Conservation (phyloP, 306 rosid genomes). For the Cotoneaster glaucophyllus region DNA sequence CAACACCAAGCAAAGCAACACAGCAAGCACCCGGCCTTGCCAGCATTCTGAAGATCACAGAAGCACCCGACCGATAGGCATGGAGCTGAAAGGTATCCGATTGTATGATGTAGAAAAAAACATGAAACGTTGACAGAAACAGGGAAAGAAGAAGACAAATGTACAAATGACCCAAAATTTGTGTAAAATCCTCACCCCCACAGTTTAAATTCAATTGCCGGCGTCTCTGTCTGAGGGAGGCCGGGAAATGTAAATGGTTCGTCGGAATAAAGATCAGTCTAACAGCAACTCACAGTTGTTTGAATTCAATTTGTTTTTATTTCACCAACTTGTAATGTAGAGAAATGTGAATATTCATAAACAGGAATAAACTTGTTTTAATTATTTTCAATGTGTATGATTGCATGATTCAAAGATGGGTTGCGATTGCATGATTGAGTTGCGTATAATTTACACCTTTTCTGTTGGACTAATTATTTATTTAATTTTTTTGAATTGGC, state of each 20-base stretch:
- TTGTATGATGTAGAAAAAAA: constrained; percentile 42
- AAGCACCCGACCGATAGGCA: constrained; percentile 32
- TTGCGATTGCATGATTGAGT: background rate
- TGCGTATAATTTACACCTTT: background rate
- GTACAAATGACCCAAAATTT: constrained; percentile 59
- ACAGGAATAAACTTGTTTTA: constrained; percentile 2
- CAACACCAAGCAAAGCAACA: constrained; percentile 69
- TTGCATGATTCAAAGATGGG: background rate
- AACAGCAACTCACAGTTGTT: constrained; percentile 22
- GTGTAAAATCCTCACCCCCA: constrained; percentile 59
- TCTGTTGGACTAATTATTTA: background rate
- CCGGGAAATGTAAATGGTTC: constrained; percentile 73
- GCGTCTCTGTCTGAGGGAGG: constrained; percentile 27
- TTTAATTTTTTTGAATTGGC: background rate
- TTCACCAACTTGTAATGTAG: constrained; percentile 8
- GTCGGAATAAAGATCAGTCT: constrained; percentile 49
- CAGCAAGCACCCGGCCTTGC: constrained; percentile 38
- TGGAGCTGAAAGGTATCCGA: constrained; percentile 26
- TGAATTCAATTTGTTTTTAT: constrained; percentile 31
- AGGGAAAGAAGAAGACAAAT: constrained; percentile 32
- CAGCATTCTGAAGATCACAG: constrained; percentile 41
- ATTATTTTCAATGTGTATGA: background rate
- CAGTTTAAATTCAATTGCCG: constrained; percentile 40
- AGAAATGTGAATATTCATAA: constrained; percentile 13
- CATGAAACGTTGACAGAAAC: constrained; percentile 37